Base-by-base conservation (phyloP, 2,329 filamentous ascomycete genomes). In the Aspergillus floridensis region DNA sequence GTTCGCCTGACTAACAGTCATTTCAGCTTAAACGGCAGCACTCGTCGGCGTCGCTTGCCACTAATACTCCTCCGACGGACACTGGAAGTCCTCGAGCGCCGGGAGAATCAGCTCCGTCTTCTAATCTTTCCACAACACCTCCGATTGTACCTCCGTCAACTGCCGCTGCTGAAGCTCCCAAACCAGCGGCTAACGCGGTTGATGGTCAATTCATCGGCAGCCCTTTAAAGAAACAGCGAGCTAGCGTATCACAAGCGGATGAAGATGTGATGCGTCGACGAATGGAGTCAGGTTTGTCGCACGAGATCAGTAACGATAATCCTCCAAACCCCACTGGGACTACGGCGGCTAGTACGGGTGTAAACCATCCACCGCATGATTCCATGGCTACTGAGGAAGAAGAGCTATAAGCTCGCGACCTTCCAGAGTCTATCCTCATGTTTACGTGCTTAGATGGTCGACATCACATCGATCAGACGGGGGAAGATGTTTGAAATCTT, bases 21-120 rank as follows among this genome's bases (percentile, higher is more conserved):
- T 26, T 49, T 61, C 64, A 88, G 86, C 80, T 88, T 58, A 88
- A 88, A 79, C 83, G 86, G 55, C 84, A 87, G 68, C 86, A 87
- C 69, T 88, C 86, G 11, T 81, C 83, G 19, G 86, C 88, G 59
- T 83, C 83, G 2, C 62, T 76, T 31, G 72, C 81, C 16, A 72
- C 72, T 55, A 78, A 63, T 24, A 69, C 59, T 5, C 67, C 62
- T 22, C 70, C 68, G 41, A 59, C 61, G 19, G 68, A 74, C 24
- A 69, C 75, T 38, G 72, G 74, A 21, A 77, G 71, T 54, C 76
- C 76, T 10, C 69, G 72, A 5, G 73, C 68, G 31, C 68, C 76
- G n/a, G 72, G 70, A 32, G 73, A 71, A 4, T 76, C 76, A 4
- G 75, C 71, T 48, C 70, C 66, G 29, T 67, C 66, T 26, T 63